Percentiles rank a stretch among this genome's conserved stretches.
phyloP scores from a whole-genome alignment of 163 green algal genomes.

The Coccomyxa subellipsoidea region DNA sequence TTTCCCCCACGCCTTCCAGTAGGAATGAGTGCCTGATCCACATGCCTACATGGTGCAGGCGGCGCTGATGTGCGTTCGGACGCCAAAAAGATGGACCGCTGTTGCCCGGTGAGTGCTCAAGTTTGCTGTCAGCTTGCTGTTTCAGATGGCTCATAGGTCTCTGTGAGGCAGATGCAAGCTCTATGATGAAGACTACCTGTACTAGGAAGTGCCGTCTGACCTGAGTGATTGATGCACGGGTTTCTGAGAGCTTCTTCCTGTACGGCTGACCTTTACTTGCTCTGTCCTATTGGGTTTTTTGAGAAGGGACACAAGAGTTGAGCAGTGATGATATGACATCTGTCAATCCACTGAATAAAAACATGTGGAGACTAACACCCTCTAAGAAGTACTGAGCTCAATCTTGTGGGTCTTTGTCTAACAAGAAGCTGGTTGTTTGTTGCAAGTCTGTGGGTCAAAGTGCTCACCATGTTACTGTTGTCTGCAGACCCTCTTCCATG shows the following conservation, averaged over 20 bases:
- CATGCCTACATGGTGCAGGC: background rate
- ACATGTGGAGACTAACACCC: constrained; percentile 27
- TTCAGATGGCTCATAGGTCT: no score
- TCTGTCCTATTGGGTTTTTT: background rate
- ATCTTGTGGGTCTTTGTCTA: background rate
- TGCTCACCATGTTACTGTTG: background rate
- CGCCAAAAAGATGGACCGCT: no score
- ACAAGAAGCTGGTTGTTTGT: no score
- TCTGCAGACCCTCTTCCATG: background rate
- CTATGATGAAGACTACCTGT: constrained; percentile 37
- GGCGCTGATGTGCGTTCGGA: background rate
- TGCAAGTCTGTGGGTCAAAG: background rate
- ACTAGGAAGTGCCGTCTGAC: constrained; percentile 58
- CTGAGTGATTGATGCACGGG: constrained; percentile 48
- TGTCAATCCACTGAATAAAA: constrained; percentile 48
- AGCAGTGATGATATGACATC: constrained; percentile 43
- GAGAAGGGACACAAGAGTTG: background rate
- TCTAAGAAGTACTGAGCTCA: constrained; percentile 56
- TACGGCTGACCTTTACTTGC: background rate
- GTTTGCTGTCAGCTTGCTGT: no score
- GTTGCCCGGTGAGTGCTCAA: no score
- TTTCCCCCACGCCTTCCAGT: background rate
- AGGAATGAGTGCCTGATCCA: background rate
- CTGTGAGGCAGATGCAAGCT: constrained; percentile 23
- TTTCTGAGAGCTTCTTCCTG: constrained; percentile 41